Evolutionary conservation across 1,284 basidiomycete species (phyloP).

Genomic region (Neotropicomus parvogracilis): DNA sequence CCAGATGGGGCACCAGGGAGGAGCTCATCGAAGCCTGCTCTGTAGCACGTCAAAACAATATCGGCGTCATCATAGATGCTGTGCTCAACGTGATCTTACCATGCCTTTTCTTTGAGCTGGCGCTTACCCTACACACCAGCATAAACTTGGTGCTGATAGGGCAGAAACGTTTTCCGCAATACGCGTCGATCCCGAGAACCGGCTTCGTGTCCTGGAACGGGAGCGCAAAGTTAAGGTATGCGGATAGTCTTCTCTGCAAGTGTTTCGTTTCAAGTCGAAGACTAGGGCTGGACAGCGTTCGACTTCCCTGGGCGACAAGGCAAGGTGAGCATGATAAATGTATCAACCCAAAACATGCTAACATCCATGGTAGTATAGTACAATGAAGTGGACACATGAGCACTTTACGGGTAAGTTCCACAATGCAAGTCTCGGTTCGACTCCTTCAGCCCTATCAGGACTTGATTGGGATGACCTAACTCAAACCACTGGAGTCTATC

Average conservation of each 20-base stretch:
- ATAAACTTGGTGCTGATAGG: slow-evolving; percentile 82
- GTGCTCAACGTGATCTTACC: slow-evolving; percentile 62
- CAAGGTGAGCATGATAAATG: slow-evolving; percentile 49
- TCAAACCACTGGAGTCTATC: slow-evolving; percentile 59
- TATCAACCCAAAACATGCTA: neutral
- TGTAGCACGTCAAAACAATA: slow-evolving; percentile 51
- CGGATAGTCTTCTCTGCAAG: slow-evolving; percentile 1
- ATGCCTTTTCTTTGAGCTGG: neutral
- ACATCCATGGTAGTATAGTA: slow-evolving; percentile 53
- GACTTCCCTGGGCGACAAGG: slow-evolving; percentile 76
- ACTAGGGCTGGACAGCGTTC: slow-evolving; percentile 82
- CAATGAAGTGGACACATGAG: slow-evolving; percentile 61
- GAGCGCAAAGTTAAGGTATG: slow-evolving; percentile 67
- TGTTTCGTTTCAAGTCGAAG: slow-evolving; percentile 2
- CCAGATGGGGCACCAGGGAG: slow-evolving; percentile 90
- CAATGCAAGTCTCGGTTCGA: neutral
- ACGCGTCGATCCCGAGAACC: slow-evolving; percentile 67
- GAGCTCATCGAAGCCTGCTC: slow-evolving; percentile 71
- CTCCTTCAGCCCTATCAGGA: slow-evolving; percentile 41
- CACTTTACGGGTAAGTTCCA: slow-evolving; percentile 65
- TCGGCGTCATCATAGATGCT: slow-evolving; percentile 72
- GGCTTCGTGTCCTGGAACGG: slow-evolving; percentile 57
- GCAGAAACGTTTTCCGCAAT: slow-evolving; percentile 73
- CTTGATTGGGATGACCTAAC: slow-evolving; percentile 83
- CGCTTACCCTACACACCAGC: slow-evolving; percentile 41